phyloP scores from a whole-genome alignment of 495 filamentous ascomycete species.

The Trichocladium antarcticum region DNA sequence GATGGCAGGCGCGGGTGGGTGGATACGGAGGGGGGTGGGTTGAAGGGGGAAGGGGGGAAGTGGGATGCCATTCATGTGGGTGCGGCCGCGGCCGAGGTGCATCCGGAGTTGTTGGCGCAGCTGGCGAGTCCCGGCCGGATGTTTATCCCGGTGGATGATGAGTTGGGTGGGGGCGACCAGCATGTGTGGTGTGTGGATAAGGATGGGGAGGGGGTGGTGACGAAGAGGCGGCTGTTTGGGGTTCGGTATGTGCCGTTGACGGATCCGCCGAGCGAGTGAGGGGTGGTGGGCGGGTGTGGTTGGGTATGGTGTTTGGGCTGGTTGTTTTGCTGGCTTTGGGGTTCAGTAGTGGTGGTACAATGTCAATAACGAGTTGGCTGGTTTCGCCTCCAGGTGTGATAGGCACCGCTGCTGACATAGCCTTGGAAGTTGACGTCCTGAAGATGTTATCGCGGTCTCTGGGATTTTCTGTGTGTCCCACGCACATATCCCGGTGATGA shows the following conservation, averaged over 20 bases:
- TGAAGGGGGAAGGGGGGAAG: conserved; percentile 17
- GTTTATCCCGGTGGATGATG: conserved; percentile 78
- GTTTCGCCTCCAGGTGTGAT: no score
- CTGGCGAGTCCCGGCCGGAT: conserved; percentile 66
- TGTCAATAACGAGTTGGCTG: no score
- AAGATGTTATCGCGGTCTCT: no score
- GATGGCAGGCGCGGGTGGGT: conserved; percentile 74
- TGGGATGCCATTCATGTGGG: conserved; percentile 96
- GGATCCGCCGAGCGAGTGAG: conserved; percentile 49
- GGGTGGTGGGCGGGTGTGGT: not conserved
- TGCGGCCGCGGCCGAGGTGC: conserved; percentile 67
- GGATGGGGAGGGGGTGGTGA: conserved; percentile 61
- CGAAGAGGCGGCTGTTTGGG: conserved; percentile 62
- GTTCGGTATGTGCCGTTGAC: conserved; percentile 93
- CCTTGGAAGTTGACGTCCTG: no score
- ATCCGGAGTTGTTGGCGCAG: conserved; percentile 64
- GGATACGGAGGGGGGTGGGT: conserved; percentile 27
- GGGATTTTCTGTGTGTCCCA: no score
- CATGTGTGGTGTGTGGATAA: conserved; percentile 90
- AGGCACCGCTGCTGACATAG: no score
- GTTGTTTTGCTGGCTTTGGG: no score
- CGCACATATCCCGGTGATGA: no score
- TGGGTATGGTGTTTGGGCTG: not conserved
- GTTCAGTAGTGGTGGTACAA: no score
- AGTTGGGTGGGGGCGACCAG: conserved; percentile 41